phyloP scores from a whole-genome alignment of 306 rosid species.

The Herpetospermum pedunculosum region DNA sequence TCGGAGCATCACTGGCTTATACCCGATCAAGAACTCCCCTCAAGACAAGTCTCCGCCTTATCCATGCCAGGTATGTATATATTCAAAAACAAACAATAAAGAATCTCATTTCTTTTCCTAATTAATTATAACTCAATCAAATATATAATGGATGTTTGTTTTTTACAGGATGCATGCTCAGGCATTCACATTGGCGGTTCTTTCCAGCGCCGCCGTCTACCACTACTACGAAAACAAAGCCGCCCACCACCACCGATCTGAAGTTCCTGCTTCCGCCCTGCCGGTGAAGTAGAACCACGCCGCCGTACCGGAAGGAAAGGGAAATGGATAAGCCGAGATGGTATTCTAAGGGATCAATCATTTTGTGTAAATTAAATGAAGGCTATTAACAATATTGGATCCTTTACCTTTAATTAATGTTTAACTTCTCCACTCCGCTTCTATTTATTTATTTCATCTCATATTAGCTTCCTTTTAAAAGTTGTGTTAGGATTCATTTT shows the following conservation, averaged over 20 bases:
- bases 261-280: background rate
- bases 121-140: too few species aligned
- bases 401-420: background rate
- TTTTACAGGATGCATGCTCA: conserved; percentile 68
- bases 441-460: too few species aligned
- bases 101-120: background rate
- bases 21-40: conserved; percentile 35
- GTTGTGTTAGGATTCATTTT: too few species aligned
- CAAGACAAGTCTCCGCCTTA: conserved; percentile 80
- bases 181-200: conserved; percentile 68
- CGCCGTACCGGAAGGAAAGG: background rate
- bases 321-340: background rate
- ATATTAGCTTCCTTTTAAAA: too few species aligned
- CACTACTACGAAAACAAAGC: conserved; percentile 46
- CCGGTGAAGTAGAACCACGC: background rate
- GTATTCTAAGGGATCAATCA: background rate
- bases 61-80: conserved; percentile 94
- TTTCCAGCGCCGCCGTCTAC: conserved; percentile 66
- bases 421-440: too few species aligned
- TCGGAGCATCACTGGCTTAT: conserved; percentile 58
- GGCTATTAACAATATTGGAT: background rate
- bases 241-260: background rate
- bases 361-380: background rate
- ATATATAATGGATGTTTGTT: background rate
- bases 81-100: too few species aligned